A percentile compares a stretch with the other conserved stretches of the same genome.
Evolutionary conservation across 345 rosid species (phyloP).

Genomic region (Aurinia saxatilis): DNA sequence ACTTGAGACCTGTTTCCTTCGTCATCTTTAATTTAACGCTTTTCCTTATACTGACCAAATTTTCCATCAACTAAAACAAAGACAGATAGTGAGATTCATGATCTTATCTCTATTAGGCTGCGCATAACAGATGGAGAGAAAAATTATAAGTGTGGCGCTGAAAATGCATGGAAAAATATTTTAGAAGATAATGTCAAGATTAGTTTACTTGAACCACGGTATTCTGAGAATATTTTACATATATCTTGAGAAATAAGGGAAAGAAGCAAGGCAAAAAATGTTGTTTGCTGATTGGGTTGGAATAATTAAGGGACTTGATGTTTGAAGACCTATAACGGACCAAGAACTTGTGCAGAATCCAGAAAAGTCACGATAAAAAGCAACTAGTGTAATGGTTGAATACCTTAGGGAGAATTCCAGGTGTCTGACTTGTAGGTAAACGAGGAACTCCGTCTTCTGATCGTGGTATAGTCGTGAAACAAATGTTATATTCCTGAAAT

Average conservation of each 20-base stretch:
- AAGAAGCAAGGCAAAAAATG: background rate
- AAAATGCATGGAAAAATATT: slow-evolving; percentile 8
- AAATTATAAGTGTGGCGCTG: background rate
- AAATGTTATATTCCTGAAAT: slow-evolving; percentile 87
- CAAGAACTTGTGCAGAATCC: background rate
- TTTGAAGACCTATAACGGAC: background rate
- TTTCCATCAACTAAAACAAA: slow-evolving; percentile 70
- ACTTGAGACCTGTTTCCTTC: slow-evolving; percentile 68
- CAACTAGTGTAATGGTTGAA: background rate
- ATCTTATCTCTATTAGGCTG: background rate
- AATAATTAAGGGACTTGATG: background rate
- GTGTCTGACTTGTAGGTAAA: slow-evolving; percentile 60
- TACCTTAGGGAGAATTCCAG: slow-evolving; percentile 96
- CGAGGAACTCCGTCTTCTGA: slow-evolving; percentile 67
- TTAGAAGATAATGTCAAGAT: background rate
- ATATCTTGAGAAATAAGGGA: background rate
- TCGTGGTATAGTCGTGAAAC: slow-evolving; percentile 92
- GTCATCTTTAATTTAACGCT: slow-evolving; percentile 81
- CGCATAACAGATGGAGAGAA: slow-evolving; percentile 7
- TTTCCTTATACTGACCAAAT: slow-evolving; percentile 83
- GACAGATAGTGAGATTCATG: slow-evolving; percentile 11
- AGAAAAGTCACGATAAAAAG: slow-evolving; percentile 1
- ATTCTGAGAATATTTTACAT: background rate
- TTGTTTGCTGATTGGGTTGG: background rate
- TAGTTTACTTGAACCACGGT: slow-evolving; percentile 1